Percentiles rank a stretch among this genome's conserved stretches.
phyloP scores from a whole-genome alignment of 257 asterid species.

The Rhazya stricta region DNA sequence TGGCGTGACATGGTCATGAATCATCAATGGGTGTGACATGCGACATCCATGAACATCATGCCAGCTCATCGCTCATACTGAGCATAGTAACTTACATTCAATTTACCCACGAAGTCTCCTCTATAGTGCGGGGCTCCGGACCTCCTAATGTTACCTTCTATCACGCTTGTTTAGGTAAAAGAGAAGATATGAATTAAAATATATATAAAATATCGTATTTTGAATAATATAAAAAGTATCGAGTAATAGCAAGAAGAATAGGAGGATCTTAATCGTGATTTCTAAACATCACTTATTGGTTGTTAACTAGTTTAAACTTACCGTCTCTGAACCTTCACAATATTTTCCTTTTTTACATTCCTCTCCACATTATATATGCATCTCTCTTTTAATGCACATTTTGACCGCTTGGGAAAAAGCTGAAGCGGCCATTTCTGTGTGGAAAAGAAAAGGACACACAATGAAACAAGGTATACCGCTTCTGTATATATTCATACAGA shows the following conservation, averaged over 20 bases:
- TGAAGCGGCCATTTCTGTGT: constrained; percentile 14
- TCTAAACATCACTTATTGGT: too few relatives aligned
- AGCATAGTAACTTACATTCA: not conserved
- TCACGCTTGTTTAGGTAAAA: too few relatives aligned
- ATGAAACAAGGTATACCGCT: constrained; percentile 22
- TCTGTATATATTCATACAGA: not conserved
- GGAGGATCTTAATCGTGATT: too few relatives aligned
- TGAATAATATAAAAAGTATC: too few relatives aligned
- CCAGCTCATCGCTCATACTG: constrained; percentile 32
- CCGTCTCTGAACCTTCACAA: too few relatives aligned
- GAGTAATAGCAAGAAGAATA: too few relatives aligned
- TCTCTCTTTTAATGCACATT: constrained; percentile 14
- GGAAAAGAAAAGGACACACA: constrained; percentile 10
- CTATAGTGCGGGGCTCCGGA: too few relatives aligned
- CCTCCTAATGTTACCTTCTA: too few relatives aligned
- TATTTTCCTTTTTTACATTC: not conserved
- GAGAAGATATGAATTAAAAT: too few relatives aligned
- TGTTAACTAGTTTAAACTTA: too few relatives aligned
- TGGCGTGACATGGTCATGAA: constrained; percentile 19
- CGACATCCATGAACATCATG: constrained; percentile 25
- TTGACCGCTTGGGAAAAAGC: constrained; percentile 36
- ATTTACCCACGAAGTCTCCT: not conserved
- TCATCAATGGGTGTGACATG: constrained; percentile 17
- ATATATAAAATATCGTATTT: too few relatives aligned
- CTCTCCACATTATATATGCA: not conserved